Conservation (phyloP, 257 asterid species). For the Haberlea rhodopensis region DNA sequence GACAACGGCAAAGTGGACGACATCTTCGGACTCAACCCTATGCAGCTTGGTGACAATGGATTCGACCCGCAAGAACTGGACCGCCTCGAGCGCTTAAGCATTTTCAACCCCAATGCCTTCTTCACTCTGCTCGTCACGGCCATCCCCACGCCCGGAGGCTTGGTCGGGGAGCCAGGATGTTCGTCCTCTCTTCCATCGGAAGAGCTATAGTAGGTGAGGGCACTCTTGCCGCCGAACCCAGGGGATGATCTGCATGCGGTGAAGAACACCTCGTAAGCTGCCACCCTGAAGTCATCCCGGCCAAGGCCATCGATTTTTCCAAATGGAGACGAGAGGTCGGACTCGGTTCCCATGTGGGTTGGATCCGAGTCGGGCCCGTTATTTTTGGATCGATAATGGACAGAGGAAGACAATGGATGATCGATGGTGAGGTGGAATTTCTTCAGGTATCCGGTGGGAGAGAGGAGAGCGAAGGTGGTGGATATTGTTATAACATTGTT, state of each 20-base stretch:
- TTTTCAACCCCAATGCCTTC: conserved; percentile 75
- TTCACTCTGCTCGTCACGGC: conserved; percentile 90
- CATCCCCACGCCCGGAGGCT: conserved; percentile 81
- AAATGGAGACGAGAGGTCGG: conserved; percentile 45
- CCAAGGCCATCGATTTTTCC: conserved; percentile 57
- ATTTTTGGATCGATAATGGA: conserved; percentile 25
- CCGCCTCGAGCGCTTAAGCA: conserved; percentile 66
- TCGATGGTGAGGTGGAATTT: conserved; percentile 19
- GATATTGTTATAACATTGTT: conserved; percentile 25
- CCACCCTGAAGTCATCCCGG: conserved; percentile 59
- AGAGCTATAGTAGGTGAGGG: conserved; percentile 37
- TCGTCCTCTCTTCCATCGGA: conserved; percentile 61
- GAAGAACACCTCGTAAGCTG: conserved; percentile 95
- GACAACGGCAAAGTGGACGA: conserved; percentile 31
- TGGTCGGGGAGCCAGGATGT: conserved; percentile 48
- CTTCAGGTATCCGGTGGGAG: conserved; percentile 36
- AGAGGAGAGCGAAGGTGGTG: conserved; percentile 41
- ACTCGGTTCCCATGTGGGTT: conserved; percentile 8
- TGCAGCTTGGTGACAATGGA: conserved; percentile 53
- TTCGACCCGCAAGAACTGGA: conserved; percentile 53
- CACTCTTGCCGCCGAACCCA: conserved; percentile 71
- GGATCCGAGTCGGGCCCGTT: conserved; percentile 26
- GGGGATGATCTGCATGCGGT: conserved; percentile 91
- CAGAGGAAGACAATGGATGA: conserved; percentile 33
- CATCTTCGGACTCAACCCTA: conserved; percentile 50